Base-by-base conservation (phyloP, 108 stramenopile genomes). In the Tribonema minus region DNA sequence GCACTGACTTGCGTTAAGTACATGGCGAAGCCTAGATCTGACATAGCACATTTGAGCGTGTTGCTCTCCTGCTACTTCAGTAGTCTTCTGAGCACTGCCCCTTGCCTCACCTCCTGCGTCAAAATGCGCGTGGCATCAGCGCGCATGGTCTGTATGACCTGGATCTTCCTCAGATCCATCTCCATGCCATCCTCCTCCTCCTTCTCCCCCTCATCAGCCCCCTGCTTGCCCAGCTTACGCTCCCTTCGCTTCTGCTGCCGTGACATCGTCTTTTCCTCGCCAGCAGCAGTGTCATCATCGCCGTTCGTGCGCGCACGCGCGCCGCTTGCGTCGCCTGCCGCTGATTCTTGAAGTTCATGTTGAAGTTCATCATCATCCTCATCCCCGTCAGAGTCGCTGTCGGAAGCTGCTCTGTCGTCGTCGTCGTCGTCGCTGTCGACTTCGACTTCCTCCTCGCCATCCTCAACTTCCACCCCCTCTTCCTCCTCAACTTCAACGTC, bases 381-480 rank as follows among this genome's bases (percentile, higher is more conserved):
- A 41, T 23, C 7, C 0, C 69, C 12, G 36, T 15, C 29, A 26
- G 25, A 3, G 31, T n/a, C 46, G 31, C 54, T 6, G 9, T 54
- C 46, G 20, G 46, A 15, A 54, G 46, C 20, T 54, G 58, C 54
- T 34, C 69, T 58, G 34, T 71, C 58, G 30, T 31, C 27, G 32
- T 25, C 58, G 35, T 74, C 46, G 20, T 58, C 72, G 29, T 76
- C 80, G 39, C 38, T 37, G 25, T 76, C 61, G 58, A 58, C 78
- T 27, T 89, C 90, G 41, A 82, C 81, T 20, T 84, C 87, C 28
- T 41, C 85, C 29, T 82, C 60, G 12, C 70, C 85, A 61, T 81
- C 87, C 31, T 30, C 82, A 32, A 69, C 86, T 26, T 84, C 80
- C n/a, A 79, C 87, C 7, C 76, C 82, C 68, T 81, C 82, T 26